Conservation (phyloP, 345 rosid genomes). For the Hypericum perforatum region DNA sequence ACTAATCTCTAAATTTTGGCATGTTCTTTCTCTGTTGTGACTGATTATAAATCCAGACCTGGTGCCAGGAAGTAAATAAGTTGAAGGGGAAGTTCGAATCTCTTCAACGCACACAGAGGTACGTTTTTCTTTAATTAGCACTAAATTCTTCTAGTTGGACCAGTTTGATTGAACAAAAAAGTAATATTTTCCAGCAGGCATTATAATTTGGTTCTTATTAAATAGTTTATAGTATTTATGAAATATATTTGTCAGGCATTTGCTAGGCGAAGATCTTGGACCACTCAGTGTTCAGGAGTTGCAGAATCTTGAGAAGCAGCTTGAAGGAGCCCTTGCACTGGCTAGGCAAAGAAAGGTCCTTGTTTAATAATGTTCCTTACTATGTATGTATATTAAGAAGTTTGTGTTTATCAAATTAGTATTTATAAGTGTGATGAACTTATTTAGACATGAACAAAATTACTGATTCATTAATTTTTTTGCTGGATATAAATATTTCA, state of each 20-base stretch:
- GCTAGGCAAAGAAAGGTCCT: constrained; percentile 74
- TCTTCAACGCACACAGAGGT: constrained; percentile 83
- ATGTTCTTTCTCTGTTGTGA: not conserved
- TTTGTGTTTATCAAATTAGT: too few species aligned
- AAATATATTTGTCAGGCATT: constrained; percentile 33
- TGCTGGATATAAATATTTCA: too few species aligned
- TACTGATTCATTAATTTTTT: too few species aligned
- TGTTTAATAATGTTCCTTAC: not conserved
- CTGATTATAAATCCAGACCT: constrained; percentile 32
- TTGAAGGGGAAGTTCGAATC: constrained; percentile 69
- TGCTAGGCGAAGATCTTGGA: constrained; percentile 89
- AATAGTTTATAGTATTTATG: not conserved
- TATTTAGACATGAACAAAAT: too few species aligned
- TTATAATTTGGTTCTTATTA: too few species aligned
- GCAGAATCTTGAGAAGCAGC: constrained; percentile 67
- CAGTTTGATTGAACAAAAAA: too few species aligned
- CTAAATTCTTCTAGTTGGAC: too few species aligned
- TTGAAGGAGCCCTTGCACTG: constrained; percentile 60
- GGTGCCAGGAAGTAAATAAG: constrained; percentile 70
- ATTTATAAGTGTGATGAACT: too few species aligned
- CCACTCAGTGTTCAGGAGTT: constrained; percentile 62
- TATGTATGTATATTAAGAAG: too few species aligned
- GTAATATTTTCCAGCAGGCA: too few species aligned
- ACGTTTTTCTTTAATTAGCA: too few species aligned
- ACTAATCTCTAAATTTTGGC: too few species aligned